phyloP scores from a whole-genome alignment of 2,329 filamentous ascomycete species.

The Penicillium sp. region DNA sequence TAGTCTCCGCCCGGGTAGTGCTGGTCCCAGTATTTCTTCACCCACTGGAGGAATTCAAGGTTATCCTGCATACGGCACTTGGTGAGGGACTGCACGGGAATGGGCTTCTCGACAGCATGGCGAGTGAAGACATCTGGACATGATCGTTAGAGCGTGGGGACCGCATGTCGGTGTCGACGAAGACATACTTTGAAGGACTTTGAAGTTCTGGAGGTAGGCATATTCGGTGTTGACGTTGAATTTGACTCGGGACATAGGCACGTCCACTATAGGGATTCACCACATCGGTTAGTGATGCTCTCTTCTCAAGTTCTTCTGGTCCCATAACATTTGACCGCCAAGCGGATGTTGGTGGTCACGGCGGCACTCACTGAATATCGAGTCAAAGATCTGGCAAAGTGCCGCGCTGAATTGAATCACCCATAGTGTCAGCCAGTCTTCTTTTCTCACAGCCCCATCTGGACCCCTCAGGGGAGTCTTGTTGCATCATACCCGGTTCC shows the following conservation, averaged over 20 bases:
- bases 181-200: constrained; percentile 87
- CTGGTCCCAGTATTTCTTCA: constrained; percentile 95
- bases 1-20: constrained; percentile 97
- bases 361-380: constrained; percentile 74
- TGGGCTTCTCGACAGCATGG: constrained; percentile 80
- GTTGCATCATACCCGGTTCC: constrained; percentile 73
- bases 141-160: constrained; percentile 1
- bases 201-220: constrained; percentile 97
- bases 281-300: constrained; percentile 10
- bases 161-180: neutral
- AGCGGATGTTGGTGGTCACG: constrained; percentile 1
- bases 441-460: neutral
- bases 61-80: constrained; percentile 99
- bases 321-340: neutral
- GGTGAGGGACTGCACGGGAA: constrained; percentile 80
- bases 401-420: constrained; percentile 61
- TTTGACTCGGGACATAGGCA: constrained; percentile 93
- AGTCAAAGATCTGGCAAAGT: constrained; percentile 95
- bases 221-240: constrained; percentile 98
- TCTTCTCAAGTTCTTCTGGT: neutral
- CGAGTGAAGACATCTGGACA: constrained; percentile 66
- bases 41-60: constrained; percentile 96
- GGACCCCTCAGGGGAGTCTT: constrained; percentile 3
- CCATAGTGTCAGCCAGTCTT: constrained; percentile 4
- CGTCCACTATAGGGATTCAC: constrained; percentile 54